A percentile compares a stretch with the other conserved stretches of the same genome.
Evolutionary conservation across 2,329 filamentous ascomycete species (phyloP).

Genomic region (Diaporthe sp.): DNA sequence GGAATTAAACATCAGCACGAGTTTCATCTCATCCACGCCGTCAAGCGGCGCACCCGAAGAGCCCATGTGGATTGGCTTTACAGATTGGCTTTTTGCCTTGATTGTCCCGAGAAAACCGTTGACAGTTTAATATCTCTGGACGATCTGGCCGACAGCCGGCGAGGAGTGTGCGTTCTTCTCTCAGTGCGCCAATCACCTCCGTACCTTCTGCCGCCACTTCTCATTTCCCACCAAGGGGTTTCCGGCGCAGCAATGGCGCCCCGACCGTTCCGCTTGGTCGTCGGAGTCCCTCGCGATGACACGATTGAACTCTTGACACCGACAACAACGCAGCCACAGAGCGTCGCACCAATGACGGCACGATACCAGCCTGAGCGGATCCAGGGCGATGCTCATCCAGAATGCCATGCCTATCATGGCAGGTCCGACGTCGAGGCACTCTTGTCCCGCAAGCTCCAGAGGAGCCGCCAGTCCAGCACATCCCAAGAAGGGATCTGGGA

Average conservation of each 20-base stretch:
- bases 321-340: background rate
- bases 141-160: background rate
- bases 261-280: background rate
- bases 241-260: background rate
- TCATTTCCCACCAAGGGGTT: background rate
- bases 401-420: background rate
- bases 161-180: background rate
- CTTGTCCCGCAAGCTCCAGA: constrained; percentile 10
- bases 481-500: constrained; percentile 14
- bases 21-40: background rate
- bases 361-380: background rate
- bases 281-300: background rate
- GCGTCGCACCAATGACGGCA: background rate
- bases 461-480: background rate
- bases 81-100: background rate
- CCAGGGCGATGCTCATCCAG: background rate
- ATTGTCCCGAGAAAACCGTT: background rate
- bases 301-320: constrained; percentile 14
- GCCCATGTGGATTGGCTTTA: constrained; percentile 1
- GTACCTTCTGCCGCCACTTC: background rate
- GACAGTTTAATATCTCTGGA: background rate
- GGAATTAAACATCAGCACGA: background rate
- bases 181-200: background rate
- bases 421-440: constrained; percentile 7
- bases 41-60: constrained; percentile 15